Percentiles rank a stretch among this genome's conserved stretches.
These are phyloP conservation scores for Acanthamoeba lugdunensis DNA, from an alignment of 208 protist genomes.

Conservation along the genomic window DNA sequence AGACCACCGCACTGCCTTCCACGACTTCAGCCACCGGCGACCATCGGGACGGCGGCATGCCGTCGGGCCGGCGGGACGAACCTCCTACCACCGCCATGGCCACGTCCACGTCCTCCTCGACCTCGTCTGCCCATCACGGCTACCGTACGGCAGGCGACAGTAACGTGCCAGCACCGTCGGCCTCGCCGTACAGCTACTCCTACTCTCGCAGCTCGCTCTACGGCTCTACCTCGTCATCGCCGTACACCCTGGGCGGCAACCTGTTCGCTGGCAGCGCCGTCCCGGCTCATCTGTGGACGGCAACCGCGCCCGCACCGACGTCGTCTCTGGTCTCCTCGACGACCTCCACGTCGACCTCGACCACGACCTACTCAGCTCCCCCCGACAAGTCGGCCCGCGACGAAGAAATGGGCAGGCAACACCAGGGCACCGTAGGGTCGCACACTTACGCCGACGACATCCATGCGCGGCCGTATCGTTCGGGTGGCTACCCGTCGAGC, in stretches of 20 bases:
- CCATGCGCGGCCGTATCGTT: no score
- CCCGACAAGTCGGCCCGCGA: background rate
- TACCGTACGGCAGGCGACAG: background rate
- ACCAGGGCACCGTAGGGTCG: no score
- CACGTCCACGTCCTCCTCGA: background rate
- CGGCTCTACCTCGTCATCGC: background rate
- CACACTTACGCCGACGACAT: no score
- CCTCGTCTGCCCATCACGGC: background rate
- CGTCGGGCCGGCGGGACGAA: background rate
- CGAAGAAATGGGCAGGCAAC: background rate
- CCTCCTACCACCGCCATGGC: background rate
- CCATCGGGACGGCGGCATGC: no score
- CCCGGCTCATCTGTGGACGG: conserved; percentile 29
- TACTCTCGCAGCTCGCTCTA: conserved; percentile 39
- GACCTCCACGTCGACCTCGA: background rate
- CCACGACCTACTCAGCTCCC: background rate
- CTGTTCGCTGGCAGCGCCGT: conserved; percentile 25
- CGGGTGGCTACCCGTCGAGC: no score
- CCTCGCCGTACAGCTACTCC: conserved; percentile 48
- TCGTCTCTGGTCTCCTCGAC: conserved; percentile 26
- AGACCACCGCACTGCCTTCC: background rate
- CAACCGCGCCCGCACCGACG: conserved; percentile 1
- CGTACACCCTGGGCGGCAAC: conserved; percentile 12
- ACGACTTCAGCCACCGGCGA: background rate
- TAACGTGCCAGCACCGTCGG: background rate